A percentile compares a stretch with the other conserved stretches of the same genome.
Evolutionary conservation across 2,329 filamentous ascomycete genomes (phyloP).

Genomic region (Aspergillus hiratsukae): DNA sequence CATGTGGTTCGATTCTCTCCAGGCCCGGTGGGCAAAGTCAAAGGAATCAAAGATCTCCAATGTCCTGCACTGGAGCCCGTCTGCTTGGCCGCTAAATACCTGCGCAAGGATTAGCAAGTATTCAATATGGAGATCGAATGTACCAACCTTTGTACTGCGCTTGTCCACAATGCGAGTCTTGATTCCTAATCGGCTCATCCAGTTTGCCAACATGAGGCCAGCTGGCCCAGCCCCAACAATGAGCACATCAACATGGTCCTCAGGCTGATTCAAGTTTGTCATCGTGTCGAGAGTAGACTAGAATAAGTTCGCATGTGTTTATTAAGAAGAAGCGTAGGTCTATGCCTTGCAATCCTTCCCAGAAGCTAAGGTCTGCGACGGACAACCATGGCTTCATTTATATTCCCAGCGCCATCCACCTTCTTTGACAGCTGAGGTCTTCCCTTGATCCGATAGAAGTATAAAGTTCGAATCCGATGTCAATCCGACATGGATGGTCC

Average conservation of each 20-base stretch:
- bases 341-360: not conserved
- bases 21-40: constrained; percentile 59
- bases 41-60: constrained; percentile 72
- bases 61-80: constrained; percentile 61
- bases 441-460: not conserved
- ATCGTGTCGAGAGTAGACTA: not conserved
- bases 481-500: not conserved
- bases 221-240: constrained; percentile 14
- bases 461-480: not conserved
- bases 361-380: not conserved
- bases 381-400: not conserved
- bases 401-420: not conserved
- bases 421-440: not conserved
- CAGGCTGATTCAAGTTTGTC: not conserved
- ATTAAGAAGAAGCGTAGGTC: not conserved
- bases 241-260: constrained; percentile 9
- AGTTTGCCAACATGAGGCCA: constrained; percentile 11
- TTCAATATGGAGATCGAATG: not conserved
- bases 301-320: not conserved
- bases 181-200: constrained; percentile 11
- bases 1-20: constrained; percentile 34
- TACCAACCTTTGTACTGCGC: constrained; percentile 3
- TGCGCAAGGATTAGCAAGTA: not conserved
- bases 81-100: constrained; percentile 40
- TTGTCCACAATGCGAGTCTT: constrained; percentile 15